Evolutionary conservation across 2,329 filamentous ascomycete genomes (phyloP).

Genomic region (Verruconis gallopava): DNA sequence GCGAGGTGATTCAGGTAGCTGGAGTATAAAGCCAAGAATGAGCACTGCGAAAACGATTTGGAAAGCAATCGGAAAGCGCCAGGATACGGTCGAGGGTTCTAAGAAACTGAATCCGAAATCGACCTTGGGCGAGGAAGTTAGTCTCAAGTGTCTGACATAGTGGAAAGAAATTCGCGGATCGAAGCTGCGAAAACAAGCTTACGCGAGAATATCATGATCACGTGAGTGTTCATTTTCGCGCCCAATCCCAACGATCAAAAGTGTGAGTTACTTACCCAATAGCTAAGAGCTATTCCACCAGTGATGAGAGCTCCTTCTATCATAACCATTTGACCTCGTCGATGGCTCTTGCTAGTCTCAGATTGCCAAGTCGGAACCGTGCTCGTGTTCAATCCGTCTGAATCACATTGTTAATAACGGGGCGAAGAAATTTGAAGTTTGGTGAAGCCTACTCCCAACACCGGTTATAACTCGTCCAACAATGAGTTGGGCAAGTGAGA

Average conservation of each 20-base stretch:
- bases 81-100: conserved; percentile 28
- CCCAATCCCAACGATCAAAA: no score
- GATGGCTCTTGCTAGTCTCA: conserved; percentile 31
- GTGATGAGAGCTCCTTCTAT: conserved; percentile 28
- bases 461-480: conserved; percentile 36
- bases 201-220: no score
- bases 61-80: conserved; percentile 45
- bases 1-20: conserved; percentile 43
- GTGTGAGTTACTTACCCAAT: no score
- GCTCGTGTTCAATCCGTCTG: conserved; percentile 24
- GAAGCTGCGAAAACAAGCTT: no score
- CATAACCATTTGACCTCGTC: conserved; percentile 31
- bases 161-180: conserved; percentile 11
- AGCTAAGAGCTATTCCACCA: conserved; percentile 24
- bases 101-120: conserved; percentile 36
- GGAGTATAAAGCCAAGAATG: conserved; percentile 35
- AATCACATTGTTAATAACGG: conserved; percentile 32
- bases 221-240: no score
- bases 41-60: conserved; percentile 44
- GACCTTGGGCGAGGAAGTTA: no score
- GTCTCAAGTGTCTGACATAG: conserved; percentile 10
- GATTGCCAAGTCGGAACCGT: conserved; percentile 31
- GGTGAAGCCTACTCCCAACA: no score
- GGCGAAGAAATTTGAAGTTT: conserved; percentile 30
- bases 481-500: conserved; percentile 31